Evolutionary conservation across 2,329 filamentous ascomycete genomes (phyloP).

Genomic region (Cladophialophora bantiana): DNA sequence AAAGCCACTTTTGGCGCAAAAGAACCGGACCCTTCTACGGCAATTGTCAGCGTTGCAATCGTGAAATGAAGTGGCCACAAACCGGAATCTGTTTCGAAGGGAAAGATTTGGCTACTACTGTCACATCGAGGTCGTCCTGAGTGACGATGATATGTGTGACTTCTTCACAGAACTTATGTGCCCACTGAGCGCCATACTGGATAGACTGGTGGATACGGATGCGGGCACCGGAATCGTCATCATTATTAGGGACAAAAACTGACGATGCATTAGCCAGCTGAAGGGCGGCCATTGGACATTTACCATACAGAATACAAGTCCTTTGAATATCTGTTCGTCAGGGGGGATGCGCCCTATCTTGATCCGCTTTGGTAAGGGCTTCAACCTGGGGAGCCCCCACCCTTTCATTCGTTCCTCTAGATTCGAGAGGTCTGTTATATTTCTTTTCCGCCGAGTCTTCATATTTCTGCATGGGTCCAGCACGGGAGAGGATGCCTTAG

Average conservation of each 20-base stretch:
- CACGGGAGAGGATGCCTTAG: not conserved
- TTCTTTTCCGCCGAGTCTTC: not conserved
- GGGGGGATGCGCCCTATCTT: slow-evolving; percentile 54
- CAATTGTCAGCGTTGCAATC: slow-evolving; percentile 11
- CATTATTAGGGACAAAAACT: slow-evolving; percentile 82
- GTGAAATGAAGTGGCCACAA: slow-evolving; percentile 38
- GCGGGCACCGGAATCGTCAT: slow-evolving; percentile 70
- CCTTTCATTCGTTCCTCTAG: slow-evolving; percentile 53
- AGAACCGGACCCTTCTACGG: slow-evolving; percentile 11
- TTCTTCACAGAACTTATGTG: slow-evolving; percentile 57
- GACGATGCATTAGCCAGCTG: slow-evolving; percentile 10
- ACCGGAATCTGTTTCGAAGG: slow-evolving; percentile 48
- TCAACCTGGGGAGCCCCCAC: slow-evolving; percentile 13
- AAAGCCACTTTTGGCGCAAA: slow-evolving; percentile 72
- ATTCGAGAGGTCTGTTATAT: slow-evolving; percentile 30
- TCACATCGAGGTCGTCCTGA: slow-evolving; percentile 61
- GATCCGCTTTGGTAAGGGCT: slow-evolving; percentile 18
- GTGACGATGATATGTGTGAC: slow-evolving; percentile 64
- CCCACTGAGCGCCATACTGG: slow-evolving; percentile 78
- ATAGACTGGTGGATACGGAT: slow-evolving; percentile 76
- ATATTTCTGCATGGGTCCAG: slow-evolving; percentile 1
- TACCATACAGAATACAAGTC: slow-evolving; percentile 63
- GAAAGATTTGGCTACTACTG: slow-evolving; percentile 26
- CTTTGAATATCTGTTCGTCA: slow-evolving; percentile 65
- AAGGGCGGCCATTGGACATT: slow-evolving; percentile 1